Conservation (phyloP, 2,329 filamentous ascomycete genomes). For the Dryadomyces sulphureus region DNA sequence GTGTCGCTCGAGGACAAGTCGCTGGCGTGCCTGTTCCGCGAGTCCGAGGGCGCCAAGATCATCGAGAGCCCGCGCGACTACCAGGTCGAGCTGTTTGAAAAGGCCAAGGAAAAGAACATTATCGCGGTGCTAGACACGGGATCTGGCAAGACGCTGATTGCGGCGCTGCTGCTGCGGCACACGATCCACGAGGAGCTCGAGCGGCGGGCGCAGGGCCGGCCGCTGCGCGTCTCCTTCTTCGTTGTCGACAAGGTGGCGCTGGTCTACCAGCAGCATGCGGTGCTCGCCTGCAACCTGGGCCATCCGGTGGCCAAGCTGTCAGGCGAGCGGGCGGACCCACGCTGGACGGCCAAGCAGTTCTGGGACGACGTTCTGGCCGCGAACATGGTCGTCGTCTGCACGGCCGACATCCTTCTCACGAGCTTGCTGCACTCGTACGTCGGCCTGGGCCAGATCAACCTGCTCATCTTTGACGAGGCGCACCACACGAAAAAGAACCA, state of each 20-base stretch:
- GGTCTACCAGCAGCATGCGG: conserved; percentile 76
- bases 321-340: conserved; percentile 45
- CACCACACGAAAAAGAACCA: conserved; percentile 95
- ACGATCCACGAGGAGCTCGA: conserved; percentile 65
- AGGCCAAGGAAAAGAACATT: conserved; percentile 68
- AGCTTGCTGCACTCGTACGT: conserved; percentile 70
- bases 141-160: conserved; percentile 92
- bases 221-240: conserved; percentile 65
- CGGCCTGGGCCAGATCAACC: conserved; percentile 67
- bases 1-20: conserved; percentile 15
- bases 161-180: conserved; percentile 67
- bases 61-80: conserved; percentile 77
- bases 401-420: conserved; percentile 70
- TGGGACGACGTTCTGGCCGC: conserved; percentile 39
- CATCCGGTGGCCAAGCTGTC: conserved; percentile 60
- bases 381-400: conserved; percentile 82
- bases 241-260: conserved; percentile 81
- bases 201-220: conserved; percentile 43
- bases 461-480: conserved; percentile 90
- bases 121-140: conserved; percentile 94
- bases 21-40: conserved; percentile 18
- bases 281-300: conserved; percentile 68
- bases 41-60: conserved; percentile 31
- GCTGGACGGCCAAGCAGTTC: conserved; percentile 24
- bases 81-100: conserved; percentile 80